Conservation (phyloP, 306 rosid genomes). For the Malus fusca region DNA sequence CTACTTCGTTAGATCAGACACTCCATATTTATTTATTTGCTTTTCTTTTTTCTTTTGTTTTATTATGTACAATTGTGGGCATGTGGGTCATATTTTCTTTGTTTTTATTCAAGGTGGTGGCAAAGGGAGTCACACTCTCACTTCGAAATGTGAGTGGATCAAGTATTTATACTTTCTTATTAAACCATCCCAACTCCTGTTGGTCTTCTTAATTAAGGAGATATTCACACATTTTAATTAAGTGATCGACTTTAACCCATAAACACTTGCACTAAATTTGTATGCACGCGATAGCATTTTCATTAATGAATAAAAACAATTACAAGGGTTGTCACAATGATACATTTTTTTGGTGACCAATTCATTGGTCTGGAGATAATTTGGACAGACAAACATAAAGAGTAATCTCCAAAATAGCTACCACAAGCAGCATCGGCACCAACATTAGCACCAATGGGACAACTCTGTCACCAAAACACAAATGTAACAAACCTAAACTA, state of each 20-base stretch:
- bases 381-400: too few relatives aligned
- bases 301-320: too few relatives aligned
- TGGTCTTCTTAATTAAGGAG: not conserved
- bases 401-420: too few relatives aligned
- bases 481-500: too few relatives aligned
- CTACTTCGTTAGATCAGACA: not conserved
- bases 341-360: too few relatives aligned
- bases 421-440: too few relatives aligned
- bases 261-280: not conserved
- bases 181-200: not conserved
- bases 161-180: not conserved
- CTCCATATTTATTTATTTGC: not conserved
- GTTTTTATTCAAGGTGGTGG: not conserved
- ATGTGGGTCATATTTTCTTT: not conserved
- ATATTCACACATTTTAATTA: not conserved
- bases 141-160: not conserved
- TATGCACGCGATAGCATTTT: too few relatives aligned
- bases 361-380: too few relatives aligned
- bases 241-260: not conserved
- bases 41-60: not conserved
- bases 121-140: not conserved
- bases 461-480: too few relatives aligned
- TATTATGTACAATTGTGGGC: not conserved
- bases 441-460: too few relatives aligned
- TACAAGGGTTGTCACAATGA: too few relatives aligned